Evolutionary conservation across 2,329 filamentous ascomycete species (phyloP), one percentile per base, ranked within the genome.

Genomic region (Cercospora sojina): DNA sequence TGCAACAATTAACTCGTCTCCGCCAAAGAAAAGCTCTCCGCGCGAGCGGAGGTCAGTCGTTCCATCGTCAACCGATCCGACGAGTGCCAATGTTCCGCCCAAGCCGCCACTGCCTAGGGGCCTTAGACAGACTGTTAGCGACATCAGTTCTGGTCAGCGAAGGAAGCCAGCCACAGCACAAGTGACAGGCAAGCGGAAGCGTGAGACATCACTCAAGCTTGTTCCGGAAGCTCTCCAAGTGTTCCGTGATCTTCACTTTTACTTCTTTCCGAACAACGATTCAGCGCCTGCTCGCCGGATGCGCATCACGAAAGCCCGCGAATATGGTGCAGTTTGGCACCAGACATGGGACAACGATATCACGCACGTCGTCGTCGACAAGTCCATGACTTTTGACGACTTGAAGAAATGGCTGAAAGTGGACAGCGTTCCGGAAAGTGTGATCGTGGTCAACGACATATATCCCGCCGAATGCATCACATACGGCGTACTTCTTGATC

Each of bases 191-290:
- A 77, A 77, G 66, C 68, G 75, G 47, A 77, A 76, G 58, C 72
- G 74, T 41, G 70, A 74, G 23, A 64, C 58, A 20, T 61, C 64
- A 18, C 60, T 67, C 3, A 71, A 72, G 69, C 64, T 18, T 7
- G 69, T 74, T 13, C 71, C 74, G 8, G 71, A 73, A 35, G 67
- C 71, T 1, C 70, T 72, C 38, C 74, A 71, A 41, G 71, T 77
- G 20, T 77, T 79, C 60, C 67, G 68, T 9, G 69, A 64, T 20
- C 64, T 76, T 2, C 72, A 74, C 57, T 77, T 79, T 65, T 78
- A 87, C 79, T 97, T 95, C 76, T 87, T 96, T 5, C 94, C 93
- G 0, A 91, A 95, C 70, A 87, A 92, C 69, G 90, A 94, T 69
- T 84, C 90, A 56, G 86, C 89, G 32, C 85, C 86, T 10, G 82